Evolutionary conservation across 768 basidiomycete genomes (phyloP), one percentile per base, ranked within the genome.

Genomic region (Phylloporus arenicola): DNA sequence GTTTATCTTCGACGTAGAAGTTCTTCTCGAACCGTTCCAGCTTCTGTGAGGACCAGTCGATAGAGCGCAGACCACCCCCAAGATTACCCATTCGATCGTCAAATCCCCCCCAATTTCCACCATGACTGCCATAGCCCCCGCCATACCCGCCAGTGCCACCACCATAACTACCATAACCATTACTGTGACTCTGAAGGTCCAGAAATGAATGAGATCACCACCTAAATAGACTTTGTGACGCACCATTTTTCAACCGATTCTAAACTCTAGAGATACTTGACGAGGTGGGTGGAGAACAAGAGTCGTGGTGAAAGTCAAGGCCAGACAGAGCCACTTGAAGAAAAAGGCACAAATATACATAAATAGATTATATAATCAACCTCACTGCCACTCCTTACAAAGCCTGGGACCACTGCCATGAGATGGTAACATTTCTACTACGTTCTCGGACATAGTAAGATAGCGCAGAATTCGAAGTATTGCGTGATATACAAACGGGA

Each of bases 21-120:
- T 98, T 97, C 75, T 98, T 99, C 72, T 98, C 95, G 57, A 99
- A 98, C 59, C 80, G 84, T 61, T 84, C 78, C 50, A 96, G 72
- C 53, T 82, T 83, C 41, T 82, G 75, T 37, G 69, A 69, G 47
- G 74, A 67, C 96, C 96, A 99, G 71, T 98, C 91, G 49, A 96
- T 84, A 45, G 76, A 76, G 54, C 83, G 83, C 47, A 98, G 78
- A 41, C 88, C 80, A 35, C 86, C 82, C 31, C 95, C 94, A 16
- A 97, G 80, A 63, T 77, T 78, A 44, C 80, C 75, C 88, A 92
- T 92, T 61, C 75, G 83, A 68, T 92, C 88, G 7, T 72, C 70
- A 14, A 63, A 54, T 22, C 73, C 72, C 0, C 70, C 70, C 42
- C 70, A 70, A 37, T 59, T 59, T 4, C 63, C 51, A 19, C 63